A percentile compares a stretch with the other conserved stretches of the same genome.
Evolutionary conservation across 2,329 filamentous ascomycete genomes (phyloP).

Genomic region (Beauveria bassiana): DNA sequence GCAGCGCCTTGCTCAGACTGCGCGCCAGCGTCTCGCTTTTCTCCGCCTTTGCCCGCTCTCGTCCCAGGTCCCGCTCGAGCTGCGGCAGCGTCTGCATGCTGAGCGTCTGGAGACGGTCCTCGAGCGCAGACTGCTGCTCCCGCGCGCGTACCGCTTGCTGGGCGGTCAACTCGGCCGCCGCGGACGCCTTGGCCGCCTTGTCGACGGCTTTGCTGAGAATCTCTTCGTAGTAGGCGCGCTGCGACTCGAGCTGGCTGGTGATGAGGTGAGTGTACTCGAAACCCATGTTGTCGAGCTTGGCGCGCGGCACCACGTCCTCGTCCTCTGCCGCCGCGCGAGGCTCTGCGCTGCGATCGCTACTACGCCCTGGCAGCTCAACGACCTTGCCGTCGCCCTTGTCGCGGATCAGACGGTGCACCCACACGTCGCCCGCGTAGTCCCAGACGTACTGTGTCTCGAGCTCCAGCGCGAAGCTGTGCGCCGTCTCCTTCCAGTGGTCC

Average conservation of each 20-base stretch:
- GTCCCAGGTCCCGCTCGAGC: slow-evolving; percentile 65
- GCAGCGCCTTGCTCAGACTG: slow-evolving; percentile 64
- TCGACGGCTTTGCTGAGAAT: slow-evolving; percentile 81
- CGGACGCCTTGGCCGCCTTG: slow-evolving; percentile 71
- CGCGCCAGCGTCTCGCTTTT: slow-evolving; percentile 72
- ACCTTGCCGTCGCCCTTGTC: slow-evolving; percentile 89
- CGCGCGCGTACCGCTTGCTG: slow-evolving; percentile 40
- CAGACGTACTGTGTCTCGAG: slow-evolving; percentile 91
- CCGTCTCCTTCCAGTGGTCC: slow-evolving; percentile 82
- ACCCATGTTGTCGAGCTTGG: slow-evolving; percentile 68
- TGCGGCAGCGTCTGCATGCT: slow-evolving; percentile 50
- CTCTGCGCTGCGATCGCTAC: slow-evolving; percentile 15
- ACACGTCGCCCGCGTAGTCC: slow-evolving; percentile 94
- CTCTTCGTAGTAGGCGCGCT: slow-evolving; percentile 90
- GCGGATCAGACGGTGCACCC: slow-evolving; percentile 91
- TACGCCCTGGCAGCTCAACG: slow-evolving; percentile 70
- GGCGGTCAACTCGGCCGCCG: slow-evolving; percentile 56
- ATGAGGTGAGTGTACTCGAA: slow-evolving; percentile 93
- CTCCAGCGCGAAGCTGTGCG: slow-evolving; percentile 88
- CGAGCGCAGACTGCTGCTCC: slow-evolving; percentile 43
- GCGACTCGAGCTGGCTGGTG: slow-evolving; percentile 85
- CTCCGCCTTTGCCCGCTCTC: slow-evolving; percentile 58
- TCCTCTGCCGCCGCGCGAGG: slow-evolving; percentile 21
- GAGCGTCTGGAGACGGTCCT: slow-evolving; percentile 38
- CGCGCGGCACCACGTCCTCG: slow-evolving; percentile 63